Percentiles rank a stretch among this genome's conserved stretches.
These are phyloP conservation scores for Daedaleopsis sinensis DNA, from an alignment of 768 basidiomycete genomes.

Conservation along the genomic window DNA sequence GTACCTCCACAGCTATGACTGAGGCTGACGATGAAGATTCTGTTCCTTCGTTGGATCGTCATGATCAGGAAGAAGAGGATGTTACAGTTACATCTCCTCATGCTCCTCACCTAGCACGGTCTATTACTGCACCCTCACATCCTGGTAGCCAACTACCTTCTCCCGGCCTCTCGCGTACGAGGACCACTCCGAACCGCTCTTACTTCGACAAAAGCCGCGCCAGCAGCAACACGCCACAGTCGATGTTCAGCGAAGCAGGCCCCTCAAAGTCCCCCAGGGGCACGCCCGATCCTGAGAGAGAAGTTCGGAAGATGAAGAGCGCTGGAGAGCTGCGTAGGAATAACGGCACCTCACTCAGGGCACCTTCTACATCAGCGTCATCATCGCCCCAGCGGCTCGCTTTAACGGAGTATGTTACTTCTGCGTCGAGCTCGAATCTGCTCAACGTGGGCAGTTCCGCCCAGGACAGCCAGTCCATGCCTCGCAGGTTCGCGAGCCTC, in stretches of 20 bases:
- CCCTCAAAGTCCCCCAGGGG: constrained; percentile 11
- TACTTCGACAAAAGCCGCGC: constrained; percentile 36
- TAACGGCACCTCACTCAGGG: constrained; percentile 33
- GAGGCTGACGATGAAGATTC: constrained; percentile 57
- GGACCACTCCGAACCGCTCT: constrained; percentile 67
- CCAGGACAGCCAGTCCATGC: constrained; percentile 36
- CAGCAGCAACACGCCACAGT: constrained; percentile 23
- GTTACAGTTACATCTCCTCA: constrained; percentile 67
- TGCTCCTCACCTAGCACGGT: constrained; percentile 54
- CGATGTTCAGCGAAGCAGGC: constrained; percentile 22
- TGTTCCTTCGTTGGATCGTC: constrained; percentile 43
- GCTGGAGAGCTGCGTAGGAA: constrained; percentile 75
- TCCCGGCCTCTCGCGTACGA: constrained; percentile 64
- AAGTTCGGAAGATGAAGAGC: constrained; percentile 84
- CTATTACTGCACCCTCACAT: constrained; percentile 45
- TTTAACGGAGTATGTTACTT: constrained; percentile 55
- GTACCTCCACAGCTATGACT: constrained; percentile 46
- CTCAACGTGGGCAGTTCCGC: constrained; percentile 41
- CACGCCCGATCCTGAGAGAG: constrained; percentile 43
- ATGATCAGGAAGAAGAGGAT: constrained; percentile 61
- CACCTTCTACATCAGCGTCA: constrained; percentile 30
- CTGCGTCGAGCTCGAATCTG: constrained; percentile 73
- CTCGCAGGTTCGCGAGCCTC: constrained; percentile 66
- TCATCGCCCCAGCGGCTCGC: constrained; percentile 44
- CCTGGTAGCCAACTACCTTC: constrained; percentile 18